Conservation (phyloP, 805 yeast species). For the Citeromyces matritensis region DNA sequence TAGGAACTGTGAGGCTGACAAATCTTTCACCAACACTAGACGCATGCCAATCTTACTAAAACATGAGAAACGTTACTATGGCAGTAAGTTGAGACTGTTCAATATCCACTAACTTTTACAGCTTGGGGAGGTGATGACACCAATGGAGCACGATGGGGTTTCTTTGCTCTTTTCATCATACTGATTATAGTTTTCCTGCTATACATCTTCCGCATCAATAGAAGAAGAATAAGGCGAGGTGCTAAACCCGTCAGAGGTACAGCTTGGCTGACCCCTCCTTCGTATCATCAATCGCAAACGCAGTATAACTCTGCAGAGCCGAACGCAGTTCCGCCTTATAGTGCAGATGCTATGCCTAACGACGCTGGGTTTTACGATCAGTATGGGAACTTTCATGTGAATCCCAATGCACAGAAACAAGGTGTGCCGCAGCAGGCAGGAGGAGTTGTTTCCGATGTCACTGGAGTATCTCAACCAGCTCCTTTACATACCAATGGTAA, state of each 20-base stretch:
- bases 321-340: conserved; percentile 48
- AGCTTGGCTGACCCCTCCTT: conserved; percentile 80
- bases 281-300: conserved; percentile 50
- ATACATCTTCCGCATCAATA: conserved; percentile 40
- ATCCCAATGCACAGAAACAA: background rate
- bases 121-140: background rate
- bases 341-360: conserved; percentile 46
- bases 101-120: background rate
- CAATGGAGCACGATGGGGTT: conserved; percentile 40
- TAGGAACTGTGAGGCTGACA: no score
- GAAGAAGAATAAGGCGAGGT: conserved; percentile 33
- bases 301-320: conserved; percentile 21
- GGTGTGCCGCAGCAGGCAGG: no score
- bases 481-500: no score
- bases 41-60: background rate
- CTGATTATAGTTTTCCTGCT: conserved; percentile 28
- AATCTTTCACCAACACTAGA: no score
- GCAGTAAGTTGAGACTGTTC: background rate
- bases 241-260: conserved; percentile 58
- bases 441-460: no score
- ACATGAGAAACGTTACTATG: background rate
- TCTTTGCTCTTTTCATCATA: conserved; percentile 44
- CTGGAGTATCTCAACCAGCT: no score
- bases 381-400: conserved; percentile 27
- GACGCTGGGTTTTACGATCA: conserved; percentile 72